Conservation (phyloP, 2,329 filamentous ascomycete species). For the Penicillium sp. region DNA sequence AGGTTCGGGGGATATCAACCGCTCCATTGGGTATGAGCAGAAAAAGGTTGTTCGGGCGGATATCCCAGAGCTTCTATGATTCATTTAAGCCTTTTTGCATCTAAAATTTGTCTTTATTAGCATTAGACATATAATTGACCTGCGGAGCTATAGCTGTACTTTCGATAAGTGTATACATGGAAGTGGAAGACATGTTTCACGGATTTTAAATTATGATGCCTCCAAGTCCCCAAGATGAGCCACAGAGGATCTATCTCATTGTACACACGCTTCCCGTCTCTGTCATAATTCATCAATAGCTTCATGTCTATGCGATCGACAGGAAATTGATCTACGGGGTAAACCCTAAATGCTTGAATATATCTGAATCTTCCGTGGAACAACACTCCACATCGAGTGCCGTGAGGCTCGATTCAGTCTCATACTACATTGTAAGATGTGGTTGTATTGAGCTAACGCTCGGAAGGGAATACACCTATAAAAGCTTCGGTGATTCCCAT, state of each 20-base stretch:
- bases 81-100: background rate
- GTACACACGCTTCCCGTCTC: background rate
- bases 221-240: background rate
- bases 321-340: background rate
- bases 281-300: background rate
- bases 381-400: background rate
- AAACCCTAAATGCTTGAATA: background rate
- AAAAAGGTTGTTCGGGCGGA: background rate
- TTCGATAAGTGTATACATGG: background rate
- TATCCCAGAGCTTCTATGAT: background rate
- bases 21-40: background rate
- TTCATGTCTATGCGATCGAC: background rate
- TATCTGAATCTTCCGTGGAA: background rate
- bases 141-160: background rate
- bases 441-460: background rate
- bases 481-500: background rate
- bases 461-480: background rate
- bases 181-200: background rate
- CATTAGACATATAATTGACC: background rate
- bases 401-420: background rate
- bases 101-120: background rate
- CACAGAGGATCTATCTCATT: background rate
- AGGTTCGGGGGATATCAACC: background rate
- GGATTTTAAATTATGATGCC: background rate
- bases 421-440: background rate